Base-by-base conservation (phyloP, 441 rosid species). In the Manihot esculenta region DNA sequence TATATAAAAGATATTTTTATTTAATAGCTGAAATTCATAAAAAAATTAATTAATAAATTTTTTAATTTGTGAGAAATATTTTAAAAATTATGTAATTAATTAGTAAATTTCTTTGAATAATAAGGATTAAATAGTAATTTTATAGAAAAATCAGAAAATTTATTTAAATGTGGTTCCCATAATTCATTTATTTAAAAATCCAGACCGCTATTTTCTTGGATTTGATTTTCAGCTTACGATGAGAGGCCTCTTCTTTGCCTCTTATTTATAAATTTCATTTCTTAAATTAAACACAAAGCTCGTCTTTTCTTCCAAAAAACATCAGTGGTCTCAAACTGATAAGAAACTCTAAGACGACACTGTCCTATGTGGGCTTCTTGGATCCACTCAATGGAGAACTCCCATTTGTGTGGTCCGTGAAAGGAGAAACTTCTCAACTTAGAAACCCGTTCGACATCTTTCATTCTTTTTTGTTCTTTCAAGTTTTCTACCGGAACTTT, bases 361-460 rank as follows among this genome's bases (percentile, higher is more conserved):
- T 1, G 50, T 79, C 72, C 45, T 23, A 78, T 81, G 89, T 86
- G 90, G 90, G 65, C 81, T 78, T 48, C 48, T 79, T 18, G 62
- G 76, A 75, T 82, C 93, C 90, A 88, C 90, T 73, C 88, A 82
- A 73, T 76, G 18, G 73, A 51, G 41, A 0, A 45, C 62, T 45
- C 38, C 58, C 51, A 59, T 63, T 70, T 74, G 45, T 41, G 62
- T 47, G 57, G 47, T 50, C 73, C 54, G 15, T 61, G 38, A 21
- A 42, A 21, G 30, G 26, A 62, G 45, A 27, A 56, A 45, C 53
- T 69, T 20, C 53, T 30, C 12, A 50, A 3, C 75, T 17, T 18
- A 33, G 0, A 8, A 21, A 26, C 60, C 74, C 75, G 35, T 61
- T 73, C 56, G 21, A 45, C 60, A 9, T 45, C 51, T 24, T 61